A percentile compares a stretch with the other conserved stretches of the same genome.
Evolutionary conservation across 2,329 filamentous ascomycete genomes (phyloP).

Genomic region (Onygenales sp.): DNA sequence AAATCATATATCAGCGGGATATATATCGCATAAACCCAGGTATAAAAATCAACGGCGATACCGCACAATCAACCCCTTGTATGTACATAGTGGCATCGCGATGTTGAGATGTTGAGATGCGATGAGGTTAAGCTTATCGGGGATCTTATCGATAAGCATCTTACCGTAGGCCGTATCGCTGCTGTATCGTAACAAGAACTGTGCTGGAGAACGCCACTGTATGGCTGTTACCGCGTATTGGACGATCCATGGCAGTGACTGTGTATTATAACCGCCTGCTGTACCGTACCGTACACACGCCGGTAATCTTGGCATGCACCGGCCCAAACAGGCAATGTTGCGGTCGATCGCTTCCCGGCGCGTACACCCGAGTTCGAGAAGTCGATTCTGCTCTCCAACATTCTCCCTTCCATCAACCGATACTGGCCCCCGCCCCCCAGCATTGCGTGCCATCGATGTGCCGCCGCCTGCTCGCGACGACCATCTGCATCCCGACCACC

Average conservation of each 20-base stretch:
- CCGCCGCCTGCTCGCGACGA: neutral
- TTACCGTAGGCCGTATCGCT: neutral
- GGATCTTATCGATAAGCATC: neutral
- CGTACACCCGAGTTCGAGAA: neutral
- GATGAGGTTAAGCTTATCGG: neutral
- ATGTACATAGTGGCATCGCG: too few relatives aligned
- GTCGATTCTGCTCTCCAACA: neutral
- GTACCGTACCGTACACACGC: neutral
- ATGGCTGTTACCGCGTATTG: neutral
- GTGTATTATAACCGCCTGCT: neutral
- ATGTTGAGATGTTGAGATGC: neutral
- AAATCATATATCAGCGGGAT: too few relatives aligned
- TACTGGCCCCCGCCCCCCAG: neutral
- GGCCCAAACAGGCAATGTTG: conserved; percentile 1
- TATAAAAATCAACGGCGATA: too few relatives aligned
- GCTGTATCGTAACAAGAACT: neutral
- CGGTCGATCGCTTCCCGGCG: neutral
- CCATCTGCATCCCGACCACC: neutral
- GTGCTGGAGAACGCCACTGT: neutral
- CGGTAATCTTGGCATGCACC: neutral
- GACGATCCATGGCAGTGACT: neutral
- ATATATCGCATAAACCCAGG: too few relatives aligned
- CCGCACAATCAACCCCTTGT: too few relatives aligned
- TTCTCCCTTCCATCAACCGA: neutral
- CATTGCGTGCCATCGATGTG: neutral